Conservation (phyloP, 2,329 filamentous ascomycete genomes). For the Pleochaeta shiraiana region DNA sequence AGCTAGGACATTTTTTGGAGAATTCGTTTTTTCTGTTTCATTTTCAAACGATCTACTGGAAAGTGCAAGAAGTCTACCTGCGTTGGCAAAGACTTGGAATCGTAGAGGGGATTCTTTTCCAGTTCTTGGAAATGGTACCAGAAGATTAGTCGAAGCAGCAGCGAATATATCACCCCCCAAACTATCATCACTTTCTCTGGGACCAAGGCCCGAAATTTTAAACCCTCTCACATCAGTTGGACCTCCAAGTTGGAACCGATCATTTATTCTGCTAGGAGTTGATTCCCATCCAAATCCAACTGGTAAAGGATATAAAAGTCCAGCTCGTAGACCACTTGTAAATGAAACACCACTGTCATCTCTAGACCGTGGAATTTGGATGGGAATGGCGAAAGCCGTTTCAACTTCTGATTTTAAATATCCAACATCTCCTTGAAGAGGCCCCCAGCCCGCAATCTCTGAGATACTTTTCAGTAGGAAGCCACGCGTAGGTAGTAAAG, state of each 20-base stretch:
- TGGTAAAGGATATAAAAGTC: conserved; percentile 64
- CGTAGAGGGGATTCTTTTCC: conserved; percentile 69
- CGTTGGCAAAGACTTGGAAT: conserved; percentile 80
- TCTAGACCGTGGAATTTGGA: conserved; percentile 46
- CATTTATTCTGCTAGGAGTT: conserved; percentile 61
- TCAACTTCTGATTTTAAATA: conserved; percentile 89
- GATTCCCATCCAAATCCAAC: conserved; percentile 32
- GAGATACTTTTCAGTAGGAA: conserved; percentile 58
- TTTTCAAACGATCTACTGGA: conserved; percentile 25
- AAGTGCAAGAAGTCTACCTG: conserved; percentile 62
- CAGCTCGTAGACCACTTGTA: conserved; percentile 60
- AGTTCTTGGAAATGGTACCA: conserved; percentile 64
- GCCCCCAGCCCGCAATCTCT: conserved; percentile 74
- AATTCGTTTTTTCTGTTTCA: conserved; percentile 20
- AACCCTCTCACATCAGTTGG: conserved; percentile 92
- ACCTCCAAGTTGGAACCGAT: conserved; percentile 86
- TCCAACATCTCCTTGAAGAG: conserved; percentile 70
- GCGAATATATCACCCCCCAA: conserved; percentile 85
- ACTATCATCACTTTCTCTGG: conserved; percentile 65
- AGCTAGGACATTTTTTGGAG: conserved; percentile 20
- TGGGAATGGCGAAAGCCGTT: conserved; percentile 49
- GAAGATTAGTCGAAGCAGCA: conserved; percentile 66
- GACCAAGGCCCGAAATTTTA: conserved; percentile 70
- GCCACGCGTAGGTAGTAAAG: conserved; percentile 62
- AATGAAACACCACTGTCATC: conserved; percentile 60